These are phyloP conservation scores for Papilionanthe hybrid DNA, from an alignment of 116 monocot species.

Conservation along the genomic window DNA sequence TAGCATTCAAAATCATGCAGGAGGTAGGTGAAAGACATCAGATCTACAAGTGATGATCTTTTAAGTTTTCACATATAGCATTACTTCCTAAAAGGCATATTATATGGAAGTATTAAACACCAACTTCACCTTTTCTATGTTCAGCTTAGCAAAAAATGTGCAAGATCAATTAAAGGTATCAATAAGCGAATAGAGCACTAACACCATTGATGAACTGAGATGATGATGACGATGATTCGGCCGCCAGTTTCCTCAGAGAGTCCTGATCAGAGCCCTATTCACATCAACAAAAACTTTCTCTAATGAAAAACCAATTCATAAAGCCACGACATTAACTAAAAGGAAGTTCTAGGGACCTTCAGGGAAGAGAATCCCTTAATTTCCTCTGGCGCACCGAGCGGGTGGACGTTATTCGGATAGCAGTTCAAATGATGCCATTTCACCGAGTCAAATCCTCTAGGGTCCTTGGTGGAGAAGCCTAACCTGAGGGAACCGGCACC, in stretches of 20 bases:
- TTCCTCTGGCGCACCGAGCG: constrained; percentile 24
- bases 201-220: constrained; percentile 7
- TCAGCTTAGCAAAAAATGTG: background rate
- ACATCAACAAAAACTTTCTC: constrained; percentile 2
- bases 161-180: background rate
- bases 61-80: background rate
- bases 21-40: background rate
- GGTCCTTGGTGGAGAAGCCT: constrained; percentile 45
- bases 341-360: constrained; percentile 37
- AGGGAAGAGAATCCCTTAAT: constrained; percentile 55
- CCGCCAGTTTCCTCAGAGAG: constrained; percentile 42
- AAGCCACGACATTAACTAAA: background rate
- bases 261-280: constrained; percentile 53
- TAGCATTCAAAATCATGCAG: background rate
- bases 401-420: constrained; percentile 25
- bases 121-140: background rate
- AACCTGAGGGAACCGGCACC: constrained; percentile 39
- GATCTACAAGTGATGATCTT: background rate
- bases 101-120: background rate
- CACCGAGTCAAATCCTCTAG: constrained; percentile 51
- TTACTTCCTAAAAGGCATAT: background rate
- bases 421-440: constrained; percentile 76
- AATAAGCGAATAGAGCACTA: background rate
- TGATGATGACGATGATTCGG: constrained; percentile 14
- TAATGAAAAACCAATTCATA: background rate